Evolutionary conservation across 1,284 basidiomycete genomes (phyloP).

Genomic region (Rhodotorula sp.): DNA sequence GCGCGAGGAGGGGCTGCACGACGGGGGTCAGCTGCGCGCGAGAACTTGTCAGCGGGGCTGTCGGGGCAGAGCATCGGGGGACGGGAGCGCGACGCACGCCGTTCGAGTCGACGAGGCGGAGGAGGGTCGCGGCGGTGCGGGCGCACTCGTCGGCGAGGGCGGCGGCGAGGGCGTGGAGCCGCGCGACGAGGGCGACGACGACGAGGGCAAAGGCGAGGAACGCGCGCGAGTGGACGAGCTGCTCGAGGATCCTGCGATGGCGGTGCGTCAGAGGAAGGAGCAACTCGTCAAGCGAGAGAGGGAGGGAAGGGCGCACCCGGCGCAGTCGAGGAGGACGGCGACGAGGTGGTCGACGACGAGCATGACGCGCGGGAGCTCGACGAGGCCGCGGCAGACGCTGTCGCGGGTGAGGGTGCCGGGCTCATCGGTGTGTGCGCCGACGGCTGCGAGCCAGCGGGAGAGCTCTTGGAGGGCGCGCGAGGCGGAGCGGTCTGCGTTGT

Average conservation of each 20-base stretch:
- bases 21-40: background rate
- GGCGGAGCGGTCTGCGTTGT: slow-evolving; percentile 25
- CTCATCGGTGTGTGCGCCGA: slow-evolving; percentile 28
- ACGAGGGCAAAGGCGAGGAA: slow-evolving; percentile 37
- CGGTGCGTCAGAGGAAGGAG: slow-evolving; percentile 13
- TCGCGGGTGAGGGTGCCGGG: background rate
- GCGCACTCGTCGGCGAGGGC: slow-evolving; percentile 25
- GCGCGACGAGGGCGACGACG: slow-evolving; percentile 30
- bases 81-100: slow-evolving; percentile 4
- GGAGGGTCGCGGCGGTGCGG: slow-evolving; percentile 10
- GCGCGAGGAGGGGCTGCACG: background rate
- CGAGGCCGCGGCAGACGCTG: slow-evolving; percentile 2
- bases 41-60: no score
- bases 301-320: background rate
- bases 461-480: slow-evolving; percentile 24
- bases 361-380: slow-evolving; percentile 20
- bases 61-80: no score
- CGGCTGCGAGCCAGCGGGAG: slow-evolving; percentile 9
- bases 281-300: background rate
- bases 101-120: slow-evolving; percentile 16
- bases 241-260: slow-evolving; percentile 34
- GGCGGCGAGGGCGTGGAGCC: slow-evolving; percentile 26
- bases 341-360: slow-evolving; percentile 23
- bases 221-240: slow-evolving; percentile 35
- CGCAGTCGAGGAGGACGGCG: no score